Evolutionary conservation across 805 yeast genomes (phyloP).

Genomic region (Candida oleophila): DNA sequence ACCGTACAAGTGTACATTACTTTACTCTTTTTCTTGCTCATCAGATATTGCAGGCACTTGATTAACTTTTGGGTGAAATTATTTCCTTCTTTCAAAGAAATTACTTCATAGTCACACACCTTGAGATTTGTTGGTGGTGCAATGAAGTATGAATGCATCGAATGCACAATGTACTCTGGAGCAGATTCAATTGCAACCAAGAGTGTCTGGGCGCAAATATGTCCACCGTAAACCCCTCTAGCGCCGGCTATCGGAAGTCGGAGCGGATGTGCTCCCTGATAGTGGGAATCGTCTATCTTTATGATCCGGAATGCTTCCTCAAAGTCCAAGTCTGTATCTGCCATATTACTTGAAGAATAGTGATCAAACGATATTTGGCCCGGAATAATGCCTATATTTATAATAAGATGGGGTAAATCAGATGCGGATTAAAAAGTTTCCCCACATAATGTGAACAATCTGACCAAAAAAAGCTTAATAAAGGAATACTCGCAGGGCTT

Average conservation of each 20-base stretch:
- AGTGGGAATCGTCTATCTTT: conserved; percentile 23
- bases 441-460: neutral
- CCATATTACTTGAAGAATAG: too few species aligned
- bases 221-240: conserved; percentile 72
- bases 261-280: conserved; percentile 34
- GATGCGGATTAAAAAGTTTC: neutral
- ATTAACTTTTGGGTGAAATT: conserved; percentile 54
- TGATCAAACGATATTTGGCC: too few species aligned
- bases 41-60: conserved; percentile 45
- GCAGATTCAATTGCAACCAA: conserved; percentile 56
- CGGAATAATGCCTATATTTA: neutral
- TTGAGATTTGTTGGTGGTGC: conserved; percentile 48
- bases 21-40: conserved; percentile 27
- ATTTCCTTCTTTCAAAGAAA: conserved; percentile 50
- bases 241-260: conserved; percentile 44
- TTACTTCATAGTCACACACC: conserved; percentile 55
- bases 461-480: neutral
- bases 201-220: conserved; percentile 63
- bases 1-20: conserved; percentile 53
- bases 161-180: conserved; percentile 47
- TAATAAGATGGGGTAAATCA: neutral
- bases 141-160: conserved; percentile 63
- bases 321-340: conserved; percentile 9
- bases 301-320: conserved; percentile 33
- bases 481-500: neutral